phyloP scores from a whole-genome alignment of 108 stramenopile genomes.

The Chaetoceros tenuissimus region DNA sequence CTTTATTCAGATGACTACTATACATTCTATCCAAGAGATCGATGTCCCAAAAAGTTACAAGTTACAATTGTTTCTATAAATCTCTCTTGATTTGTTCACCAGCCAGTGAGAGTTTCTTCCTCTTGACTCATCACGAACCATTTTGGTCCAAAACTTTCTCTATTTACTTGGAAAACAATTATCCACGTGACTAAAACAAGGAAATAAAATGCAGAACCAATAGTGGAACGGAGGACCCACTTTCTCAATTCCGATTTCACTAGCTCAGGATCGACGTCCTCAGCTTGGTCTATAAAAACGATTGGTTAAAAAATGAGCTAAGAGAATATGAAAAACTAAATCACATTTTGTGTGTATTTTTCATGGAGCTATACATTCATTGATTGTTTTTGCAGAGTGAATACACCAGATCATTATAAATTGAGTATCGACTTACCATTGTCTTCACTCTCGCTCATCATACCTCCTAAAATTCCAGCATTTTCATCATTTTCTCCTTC shows the following conservation, averaged over 20 bases:
- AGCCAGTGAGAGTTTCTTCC: constrained; percentile 46
- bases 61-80: too few relatives aligned
- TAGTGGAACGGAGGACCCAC: constrained; percentile 59
- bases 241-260: constrained; percentile 18
- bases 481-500: constrained; percentile 1
- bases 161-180: constrained; percentile 49
- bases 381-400: neutral
- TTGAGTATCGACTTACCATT: neutral
- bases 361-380: neutral
- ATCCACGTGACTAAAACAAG: constrained; percentile 59
- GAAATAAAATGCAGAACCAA: constrained; percentile 33
- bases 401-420: neutral
- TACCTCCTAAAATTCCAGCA: neutral
- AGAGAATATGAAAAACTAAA: neutral
- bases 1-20: too few relatives aligned
- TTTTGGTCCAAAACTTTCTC: constrained; percentile 35
- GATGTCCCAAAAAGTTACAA: too few relatives aligned
- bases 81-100: too few relatives aligned
- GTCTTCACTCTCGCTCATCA: neutral
- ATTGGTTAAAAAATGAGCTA: neutral
- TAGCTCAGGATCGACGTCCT: neutral
- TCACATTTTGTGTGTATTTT: neutral
- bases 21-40: too few relatives aligned
- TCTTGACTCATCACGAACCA: constrained; percentile 50
- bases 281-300: neutral